A percentile compares a stretch with the other conserved stretches of the same genome.
Conservation (phyloP, 257 asterid species). For the Agastache rugosa region DNA sequence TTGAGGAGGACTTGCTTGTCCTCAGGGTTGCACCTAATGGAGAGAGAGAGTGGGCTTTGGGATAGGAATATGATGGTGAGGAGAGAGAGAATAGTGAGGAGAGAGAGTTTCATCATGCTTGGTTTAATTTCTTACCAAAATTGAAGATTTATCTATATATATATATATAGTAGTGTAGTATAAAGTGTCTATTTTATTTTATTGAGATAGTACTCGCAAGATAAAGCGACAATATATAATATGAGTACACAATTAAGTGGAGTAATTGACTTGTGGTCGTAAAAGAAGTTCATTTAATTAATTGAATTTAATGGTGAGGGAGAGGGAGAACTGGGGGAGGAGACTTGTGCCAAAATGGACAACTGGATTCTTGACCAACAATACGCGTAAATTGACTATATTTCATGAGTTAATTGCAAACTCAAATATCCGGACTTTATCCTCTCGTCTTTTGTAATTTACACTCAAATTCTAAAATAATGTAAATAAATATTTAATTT, state of each 20-base stretch:
- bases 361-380: background rate
- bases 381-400: conserved; percentile 16
- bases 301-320: background rate
- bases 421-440: too few relatives aligned
- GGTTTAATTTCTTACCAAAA: background rate
- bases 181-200: too few relatives aligned
- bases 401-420: background rate
- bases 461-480: too few relatives aligned
- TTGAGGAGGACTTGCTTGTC: conserved; percentile 59
- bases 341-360: background rate
- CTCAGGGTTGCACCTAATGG: conserved; percentile 53
- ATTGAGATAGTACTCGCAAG: too few relatives aligned
- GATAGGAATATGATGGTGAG: conserved; percentile 37
- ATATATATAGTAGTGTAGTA: background rate
- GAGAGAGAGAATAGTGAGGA: conserved; percentile 28
- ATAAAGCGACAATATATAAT: too few relatives aligned
- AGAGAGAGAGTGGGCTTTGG: conserved; percentile 16
- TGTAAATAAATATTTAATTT: too few relatives aligned
- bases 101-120: background rate
- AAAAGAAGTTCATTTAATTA: background rate
- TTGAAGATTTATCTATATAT: background rate
- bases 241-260: background rate
- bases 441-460: too few relatives aligned
- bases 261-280: background rate
- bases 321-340: background rate